Evolutionary conservation across 805 yeast genomes (phyloP).

Genomic region (Myxozyma lipomycoides): DNA sequence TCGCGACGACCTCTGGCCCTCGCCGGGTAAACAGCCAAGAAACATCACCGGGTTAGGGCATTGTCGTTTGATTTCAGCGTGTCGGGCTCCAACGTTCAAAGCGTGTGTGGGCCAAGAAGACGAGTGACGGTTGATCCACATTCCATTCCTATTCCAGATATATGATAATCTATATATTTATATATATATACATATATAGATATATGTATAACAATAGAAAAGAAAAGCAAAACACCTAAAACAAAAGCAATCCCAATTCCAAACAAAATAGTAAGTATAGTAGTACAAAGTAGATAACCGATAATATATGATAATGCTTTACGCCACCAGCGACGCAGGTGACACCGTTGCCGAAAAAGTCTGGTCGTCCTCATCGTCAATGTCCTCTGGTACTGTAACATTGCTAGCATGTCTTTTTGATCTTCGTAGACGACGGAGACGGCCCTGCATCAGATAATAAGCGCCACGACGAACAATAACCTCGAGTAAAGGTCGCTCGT

Average conservation of each 20-base stretch:
- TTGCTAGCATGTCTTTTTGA: slow-evolving; percentile 16
- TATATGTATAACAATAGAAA: too few species aligned
- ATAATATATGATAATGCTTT: background rate
- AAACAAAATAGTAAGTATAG: background rate
- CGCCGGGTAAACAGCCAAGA: too few species aligned
- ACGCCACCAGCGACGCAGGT: background rate
- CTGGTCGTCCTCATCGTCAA: background rate
- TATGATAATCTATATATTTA: too few species aligned
- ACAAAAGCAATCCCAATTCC: too few species aligned
- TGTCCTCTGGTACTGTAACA: background rate
- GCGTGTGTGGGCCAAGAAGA: too few species aligned
- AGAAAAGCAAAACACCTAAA: background rate
- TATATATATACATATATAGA: background rate
- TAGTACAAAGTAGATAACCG: background rate
- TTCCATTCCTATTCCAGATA: too few species aligned
- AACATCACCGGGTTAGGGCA: too few species aligned
- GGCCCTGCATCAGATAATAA: slow-evolving; percentile 73
- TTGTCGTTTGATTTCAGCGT: too few species aligned
- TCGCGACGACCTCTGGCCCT: too few species aligned
- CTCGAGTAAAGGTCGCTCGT: slow-evolving; percentile 55
- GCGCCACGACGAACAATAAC: slow-evolving; percentile 76
- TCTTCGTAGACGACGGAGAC: slow-evolving; percentile 59
- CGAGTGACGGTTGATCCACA: too few species aligned
- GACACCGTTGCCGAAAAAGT: background rate
- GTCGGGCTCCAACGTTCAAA: too few species aligned